These are phyloP conservation scores for Phragmites australis DNA, from an alignment of 176 grass and related monocot species.

Conservation along the genomic window DNA sequence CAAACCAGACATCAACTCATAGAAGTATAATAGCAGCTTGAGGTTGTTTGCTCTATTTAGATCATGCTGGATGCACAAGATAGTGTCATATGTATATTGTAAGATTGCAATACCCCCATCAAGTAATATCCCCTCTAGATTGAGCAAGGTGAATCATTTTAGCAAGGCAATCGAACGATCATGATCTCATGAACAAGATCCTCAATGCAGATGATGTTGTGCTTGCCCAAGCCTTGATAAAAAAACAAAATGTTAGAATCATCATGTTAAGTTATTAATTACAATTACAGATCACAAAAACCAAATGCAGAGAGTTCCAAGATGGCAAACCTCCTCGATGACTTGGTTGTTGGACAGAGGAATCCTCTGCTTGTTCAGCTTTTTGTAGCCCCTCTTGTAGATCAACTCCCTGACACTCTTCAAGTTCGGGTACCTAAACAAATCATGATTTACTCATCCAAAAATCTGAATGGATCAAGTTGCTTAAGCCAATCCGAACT, in stretches of 20 bases:
- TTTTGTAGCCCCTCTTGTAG: constrained; percentile 87
- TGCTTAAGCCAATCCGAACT: background rate
- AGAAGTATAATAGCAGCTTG: no score
- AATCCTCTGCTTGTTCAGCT: constrained; percentile 83
- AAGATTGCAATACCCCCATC: no score
- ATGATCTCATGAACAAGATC: constrained; percentile 92
- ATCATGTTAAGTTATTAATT: background rate
- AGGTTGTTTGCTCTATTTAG: no score
- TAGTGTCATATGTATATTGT: no score
- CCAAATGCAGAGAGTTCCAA: background rate
- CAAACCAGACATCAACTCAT: no score
- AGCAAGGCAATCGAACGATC: constrained; percentile 56
- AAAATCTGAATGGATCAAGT: background rate
- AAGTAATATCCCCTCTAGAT: no score
- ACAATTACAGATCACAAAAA: background rate
- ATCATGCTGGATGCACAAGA: no score
- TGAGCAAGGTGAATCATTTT: no score
- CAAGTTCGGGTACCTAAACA: constrained; percentile 79
- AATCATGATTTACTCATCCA: background rate
- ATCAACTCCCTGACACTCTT: constrained; percentile 89
- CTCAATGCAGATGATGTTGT: constrained; percentile 78
- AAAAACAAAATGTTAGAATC: background rate
- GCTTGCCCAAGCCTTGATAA: constrained; percentile 60
- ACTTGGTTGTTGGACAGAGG: constrained; percentile 70
- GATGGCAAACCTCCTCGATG: constrained; percentile 57